Base-by-base conservation (phyloP, 2,329 filamentous ascomycete genomes). In the Ceratocystis destructans region DNA sequence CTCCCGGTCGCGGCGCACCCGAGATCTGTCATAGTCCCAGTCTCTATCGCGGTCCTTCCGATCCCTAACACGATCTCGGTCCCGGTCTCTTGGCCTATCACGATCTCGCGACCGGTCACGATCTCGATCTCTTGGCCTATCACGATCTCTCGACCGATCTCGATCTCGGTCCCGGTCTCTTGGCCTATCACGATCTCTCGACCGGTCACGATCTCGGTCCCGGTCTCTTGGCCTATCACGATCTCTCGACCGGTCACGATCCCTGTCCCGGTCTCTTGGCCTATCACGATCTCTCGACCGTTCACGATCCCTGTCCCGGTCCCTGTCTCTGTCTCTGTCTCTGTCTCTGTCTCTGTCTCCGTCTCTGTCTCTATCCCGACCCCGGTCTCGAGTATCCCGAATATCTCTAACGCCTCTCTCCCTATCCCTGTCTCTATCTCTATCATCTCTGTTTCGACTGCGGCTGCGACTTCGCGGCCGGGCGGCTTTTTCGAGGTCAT, bases 141-240 rank as follows among this genome's bases (percentile, higher is more conserved):
- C 71, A 15, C 73, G 72, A 41, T 74, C 62, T 12, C 63, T 7
- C 1, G 46, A 53, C 2, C 71, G 68, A n/a, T 72, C 71, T 17
- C 73, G 72, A 46, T 74, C 73, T 2, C 74, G 72, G 20, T 74
- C 74, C 3, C 73, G 69, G 62, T 73, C 72, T 3, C 71, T 70
- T 22, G 22, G 22, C 22, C 22, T 22, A 22, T 22, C 22, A 22
- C 22, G 22, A 22, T 22, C 22, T 22, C 22, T 22, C 22, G 22
- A 22, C 22, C 22, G 22, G 22, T 22, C 64, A 6, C 71, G 67
- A 46, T 69, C 69, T 5, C 70, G 48, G 44, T 69, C 70, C 3
- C 71, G 31, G 48, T 71, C 69, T 64, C 70, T 69, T 67, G 55
- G 46, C 5, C 61, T 46, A 37, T 69, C 69, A 44, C 72, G 64